Evolutionary conservation across 2,329 filamentous ascomycete species (phyloP), one percentile per base, ranked within the genome.

Genomic region (Venturia asperata): DNA sequence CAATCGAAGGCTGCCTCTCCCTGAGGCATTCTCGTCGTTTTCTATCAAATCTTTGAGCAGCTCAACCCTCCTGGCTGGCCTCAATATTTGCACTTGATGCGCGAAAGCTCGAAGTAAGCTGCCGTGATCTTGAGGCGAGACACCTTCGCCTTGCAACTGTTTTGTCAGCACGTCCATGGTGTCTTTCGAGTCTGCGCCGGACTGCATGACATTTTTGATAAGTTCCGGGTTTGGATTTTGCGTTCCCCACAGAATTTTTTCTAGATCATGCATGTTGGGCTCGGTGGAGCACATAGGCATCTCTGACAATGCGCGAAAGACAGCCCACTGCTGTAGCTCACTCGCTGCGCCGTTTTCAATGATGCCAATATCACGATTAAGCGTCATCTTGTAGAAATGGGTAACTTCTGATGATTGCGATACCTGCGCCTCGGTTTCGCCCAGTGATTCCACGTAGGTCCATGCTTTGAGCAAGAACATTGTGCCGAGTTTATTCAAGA

Each of bases 381-480:
- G 52, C 7, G 52, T 58, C 52, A 9, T 58, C 30, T 37, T 34
- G 27, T 34, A 58, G 52, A n/a, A 58, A 19, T n/a, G 6, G 27
- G 30, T 30, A 15, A 37, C 10, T 17, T 34, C 5, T 34, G 49
- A 56, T 11, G 30, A 19, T 34, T 11, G 34, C 13, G 4, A 30
- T 30, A 10, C 13, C 19, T 37, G 15, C 52, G 52, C 19, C 15
- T 34, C 9, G 10, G 30, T 37, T 11, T 7, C 30, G 6, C 27
- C 27, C 30, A 37, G 27, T 15, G 52, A 37, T 37, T 58, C 52
- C 9, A 58, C 17, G 19, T 39, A 27, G 17, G 19, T 13, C 52
- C 52, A 58, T 13, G 52, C 37, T 37, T 58, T 58, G 52, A 58
- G 52, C 30, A 58, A 37, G 30, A 58, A 58, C 52, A 58, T 58